Evolutionary conservation across 2,329 filamentous ascomycete species (phyloP).

Genomic region (Tolypocladium endophyticum): DNA sequence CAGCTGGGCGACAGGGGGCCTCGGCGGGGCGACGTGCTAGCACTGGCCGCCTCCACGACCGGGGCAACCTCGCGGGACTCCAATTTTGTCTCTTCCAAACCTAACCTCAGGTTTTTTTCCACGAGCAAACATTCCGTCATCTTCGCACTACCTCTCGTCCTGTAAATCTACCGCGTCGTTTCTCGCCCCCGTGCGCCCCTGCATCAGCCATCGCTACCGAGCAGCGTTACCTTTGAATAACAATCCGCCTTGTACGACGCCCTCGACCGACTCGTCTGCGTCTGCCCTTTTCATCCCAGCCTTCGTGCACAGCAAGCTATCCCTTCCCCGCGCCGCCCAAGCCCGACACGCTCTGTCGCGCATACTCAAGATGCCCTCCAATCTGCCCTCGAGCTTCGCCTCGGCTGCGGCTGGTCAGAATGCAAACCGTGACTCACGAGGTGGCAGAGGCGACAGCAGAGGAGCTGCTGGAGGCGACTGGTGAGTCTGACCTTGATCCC

Average conservation of each 20-base stretch:
- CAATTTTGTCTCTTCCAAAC: constrained; percentile 21
- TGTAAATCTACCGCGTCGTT: constrained; percentile 3
- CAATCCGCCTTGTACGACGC: background rate
- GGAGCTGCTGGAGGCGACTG: constrained; percentile 56
- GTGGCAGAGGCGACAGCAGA: constrained; percentile 47
- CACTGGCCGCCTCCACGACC: constrained; percentile 2
- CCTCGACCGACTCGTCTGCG: background rate
- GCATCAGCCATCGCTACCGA: constrained; percentile 2
- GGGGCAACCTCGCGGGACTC: constrained; percentile 11
- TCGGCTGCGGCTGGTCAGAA: constrained; percentile 72
- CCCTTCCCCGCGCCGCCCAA: background rate
- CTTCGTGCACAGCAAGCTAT: background rate
- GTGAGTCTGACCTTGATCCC: constrained; percentile 35
- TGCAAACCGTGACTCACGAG: constrained; percentile 47
- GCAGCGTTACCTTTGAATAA: constrained; percentile 1
- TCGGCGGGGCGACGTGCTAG: background rate
- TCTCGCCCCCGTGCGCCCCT: constrained; percentile 3
- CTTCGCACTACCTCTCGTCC: constrained; percentile 6
- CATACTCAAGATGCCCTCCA: constrained; percentile 49
- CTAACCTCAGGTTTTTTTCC: constrained; percentile 23
- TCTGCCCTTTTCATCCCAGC: background rate
- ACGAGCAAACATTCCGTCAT: constrained; percentile 7
- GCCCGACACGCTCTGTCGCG: constrained; percentile 1
- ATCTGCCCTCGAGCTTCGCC: constrained; percentile 74
- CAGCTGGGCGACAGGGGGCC: background rate